Conservation (phyloP, 1,139 yeast species). For the Pichia sp. region DNA sequence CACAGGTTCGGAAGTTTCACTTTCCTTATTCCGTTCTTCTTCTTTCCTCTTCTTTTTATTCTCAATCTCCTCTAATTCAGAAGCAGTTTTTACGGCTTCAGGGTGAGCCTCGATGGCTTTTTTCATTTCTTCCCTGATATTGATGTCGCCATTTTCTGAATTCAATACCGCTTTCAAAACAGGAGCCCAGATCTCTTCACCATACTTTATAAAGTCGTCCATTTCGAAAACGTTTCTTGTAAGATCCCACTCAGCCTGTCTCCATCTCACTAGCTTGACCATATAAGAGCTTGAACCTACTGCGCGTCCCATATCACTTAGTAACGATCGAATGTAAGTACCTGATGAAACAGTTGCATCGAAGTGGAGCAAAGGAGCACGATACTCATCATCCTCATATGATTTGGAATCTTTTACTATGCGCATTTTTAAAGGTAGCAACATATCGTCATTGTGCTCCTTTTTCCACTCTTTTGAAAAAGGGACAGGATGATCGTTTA, state of each 20-base stretch:
- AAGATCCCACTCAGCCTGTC: constrained; percentile 82
- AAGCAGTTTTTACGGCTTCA: constrained; percentile 14
- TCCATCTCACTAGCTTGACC: constrained; percentile 71
- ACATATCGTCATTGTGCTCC: constrained; percentile 34
- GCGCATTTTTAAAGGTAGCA: constrained; percentile 31
- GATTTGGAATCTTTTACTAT: constrained; percentile 27
- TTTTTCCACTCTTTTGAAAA: constrained; percentile 52
- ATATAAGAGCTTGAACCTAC: constrained; percentile 81
- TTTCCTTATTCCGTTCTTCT: constrained; percentile 3
- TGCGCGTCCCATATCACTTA: constrained; percentile 85
- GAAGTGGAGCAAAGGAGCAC: constrained; percentile 68
- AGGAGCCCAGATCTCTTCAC: constrained; percentile 64
- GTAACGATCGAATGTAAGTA: constrained; percentile 84
- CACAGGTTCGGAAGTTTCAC: neutral
- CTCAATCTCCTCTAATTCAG: neutral
- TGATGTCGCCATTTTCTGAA: constrained; percentile 36
- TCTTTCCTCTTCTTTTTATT: constrained; percentile 9
- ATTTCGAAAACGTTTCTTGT: constrained; percentile 59
- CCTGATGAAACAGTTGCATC: constrained; percentile 87
- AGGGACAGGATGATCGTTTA: constrained; percentile 58
- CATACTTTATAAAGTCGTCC: constrained; percentile 57
- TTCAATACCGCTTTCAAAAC: constrained; percentile 50
- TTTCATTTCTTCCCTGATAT: constrained; percentile 33
- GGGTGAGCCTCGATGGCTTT: constrained; percentile 19
- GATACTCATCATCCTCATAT: constrained; percentile 32